These are phyloP conservation scores for Wickerhamiella domercqiae DNA, from an alignment of 805 yeast species.

Conservation along the genomic window DNA sequence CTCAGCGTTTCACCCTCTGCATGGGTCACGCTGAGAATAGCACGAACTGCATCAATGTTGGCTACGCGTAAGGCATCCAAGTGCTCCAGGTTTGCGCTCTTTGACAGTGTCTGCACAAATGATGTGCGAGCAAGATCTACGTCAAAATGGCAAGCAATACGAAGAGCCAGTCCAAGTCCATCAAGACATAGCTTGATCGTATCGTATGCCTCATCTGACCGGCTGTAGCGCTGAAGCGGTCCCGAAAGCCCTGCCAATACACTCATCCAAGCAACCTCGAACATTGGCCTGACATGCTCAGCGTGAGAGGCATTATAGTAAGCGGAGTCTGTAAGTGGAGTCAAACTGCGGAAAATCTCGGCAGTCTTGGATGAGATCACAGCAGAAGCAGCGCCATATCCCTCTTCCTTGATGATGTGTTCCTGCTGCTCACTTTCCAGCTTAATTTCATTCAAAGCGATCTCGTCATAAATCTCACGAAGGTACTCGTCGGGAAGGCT, in stretches of 20 bases:
- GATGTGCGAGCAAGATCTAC: constrained; percentile 75
- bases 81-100: constrained; percentile 68
- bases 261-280: constrained; percentile 95
- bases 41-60: constrained; percentile 65
- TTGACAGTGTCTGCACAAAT: constrained; percentile 77
- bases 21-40: constrained; percentile 61
- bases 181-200: constrained; percentile 49
- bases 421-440: constrained; percentile 88
- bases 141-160: constrained; percentile 71
- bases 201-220: constrained; percentile 44
- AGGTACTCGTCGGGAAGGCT: constrained; percentile 66
- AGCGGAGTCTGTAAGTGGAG: constrained; percentile 28
- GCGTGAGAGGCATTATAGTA: constrained; percentile 75
- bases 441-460: constrained; percentile 71
- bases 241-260: constrained; percentile 87
- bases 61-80: constrained; percentile 62
- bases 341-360: constrained; percentile 50
- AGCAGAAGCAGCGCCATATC: constrained; percentile 80
- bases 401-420: constrained; percentile 63
- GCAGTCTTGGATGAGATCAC: constrained; percentile 87
- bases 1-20: constrained; percentile 62
- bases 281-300: constrained; percentile 83
- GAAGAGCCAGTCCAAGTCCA: constrained; percentile 70
- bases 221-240: constrained; percentile 74
- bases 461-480: constrained; percentile 58